These are phyloP conservation scores for Taphrina deformans DNA, from an alignment of 1,139 yeast species.

Conservation along the genomic window DNA sequence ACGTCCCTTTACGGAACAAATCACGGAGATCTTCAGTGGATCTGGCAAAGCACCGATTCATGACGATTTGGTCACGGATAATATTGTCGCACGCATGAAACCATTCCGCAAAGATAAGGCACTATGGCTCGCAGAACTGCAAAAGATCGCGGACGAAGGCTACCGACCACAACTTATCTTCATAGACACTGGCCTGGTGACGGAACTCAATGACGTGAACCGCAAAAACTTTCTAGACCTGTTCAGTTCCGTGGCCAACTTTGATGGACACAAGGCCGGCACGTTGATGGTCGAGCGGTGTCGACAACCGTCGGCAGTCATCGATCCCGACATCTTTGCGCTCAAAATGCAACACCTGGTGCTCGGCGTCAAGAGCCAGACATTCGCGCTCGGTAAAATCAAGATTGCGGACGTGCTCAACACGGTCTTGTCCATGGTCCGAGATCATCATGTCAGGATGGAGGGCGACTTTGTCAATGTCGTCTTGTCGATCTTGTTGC, in stretches of 20 bases:
- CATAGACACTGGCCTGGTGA: slow-evolving; percentile 88
- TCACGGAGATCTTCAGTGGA: slow-evolving; percentile 34
- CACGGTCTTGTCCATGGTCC: slow-evolving; percentile 84
- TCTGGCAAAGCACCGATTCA: slow-evolving; percentile 38
- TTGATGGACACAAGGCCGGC: slow-evolving; percentile 94
- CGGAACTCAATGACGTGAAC: slow-evolving; percentile 76
- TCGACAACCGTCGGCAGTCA: slow-evolving; percentile 87
- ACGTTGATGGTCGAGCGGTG: slow-evolving; percentile 93
- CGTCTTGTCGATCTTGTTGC: slow-evolving; percentile 78
- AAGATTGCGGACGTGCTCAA: slow-evolving; percentile 89
- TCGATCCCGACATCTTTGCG: slow-evolving; percentile 81
- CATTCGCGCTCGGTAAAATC: slow-evolving; percentile 88
- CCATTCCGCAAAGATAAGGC: slow-evolving; percentile 42
- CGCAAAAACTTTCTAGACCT: slow-evolving; percentile 83
- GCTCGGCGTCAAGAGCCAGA: slow-evolving; percentile 73
- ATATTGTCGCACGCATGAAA: slow-evolving; percentile 38
- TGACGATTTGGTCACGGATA: slow-evolving; percentile 40
- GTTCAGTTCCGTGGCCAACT: slow-evolving; percentile 82
- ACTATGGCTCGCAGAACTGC: slow-evolving; percentile 56
- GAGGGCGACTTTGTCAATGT: slow-evolving; percentile 96
- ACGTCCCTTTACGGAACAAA: slow-evolving; percentile 21
- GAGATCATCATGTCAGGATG: slow-evolving; percentile 93
- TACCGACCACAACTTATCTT: slow-evolving; percentile 86
- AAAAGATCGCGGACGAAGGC: slow-evolving; percentile 57
- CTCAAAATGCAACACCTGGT: slow-evolving; percentile 82